Percentiles rank a stretch among this genome's conserved stretches.
Conservation (phyloP, 352 stramenopile species). For the Thalassiosira mediterranea region DNA sequence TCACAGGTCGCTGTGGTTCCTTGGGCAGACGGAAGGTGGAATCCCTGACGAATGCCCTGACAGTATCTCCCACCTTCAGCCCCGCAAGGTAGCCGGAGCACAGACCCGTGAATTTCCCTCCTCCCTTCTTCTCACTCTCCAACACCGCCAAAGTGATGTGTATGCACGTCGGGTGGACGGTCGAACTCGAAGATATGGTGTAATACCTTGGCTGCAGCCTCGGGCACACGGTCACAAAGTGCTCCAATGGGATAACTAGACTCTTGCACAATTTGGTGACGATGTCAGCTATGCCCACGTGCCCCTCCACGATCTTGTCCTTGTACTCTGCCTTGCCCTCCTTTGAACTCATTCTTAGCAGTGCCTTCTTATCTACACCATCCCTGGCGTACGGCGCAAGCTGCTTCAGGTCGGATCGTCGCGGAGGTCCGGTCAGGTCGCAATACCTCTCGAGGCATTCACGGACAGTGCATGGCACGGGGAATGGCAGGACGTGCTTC, state of each 20-base stretch:
- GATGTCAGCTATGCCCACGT: constrained; percentile 91
- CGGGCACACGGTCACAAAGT: constrained; percentile 92
- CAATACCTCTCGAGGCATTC: constrained; percentile 92
- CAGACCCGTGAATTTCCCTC: constrained; percentile 90
- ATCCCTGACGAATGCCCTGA: constrained; percentile 92
- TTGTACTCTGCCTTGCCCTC: constrained; percentile 94
- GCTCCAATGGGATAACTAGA: constrained; percentile 81
- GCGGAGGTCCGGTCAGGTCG: constrained; percentile 91
- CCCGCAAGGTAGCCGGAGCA: constrained; percentile 92
- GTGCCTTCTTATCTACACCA: constrained; percentile 58
- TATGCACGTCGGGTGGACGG: constrained; percentile 89
- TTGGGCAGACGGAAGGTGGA: constrained; percentile 94
- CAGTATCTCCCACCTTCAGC: constrained; percentile 64
- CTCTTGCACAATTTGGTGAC: constrained; percentile 86
- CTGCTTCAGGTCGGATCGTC: constrained; percentile 80
- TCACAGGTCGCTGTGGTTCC: constrained; percentile 89
- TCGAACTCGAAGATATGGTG: constrained; percentile 96
- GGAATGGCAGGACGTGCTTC: constrained; percentile 90
- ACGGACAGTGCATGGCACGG: constrained; percentile 91
- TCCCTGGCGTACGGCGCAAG: constrained; percentile 69
- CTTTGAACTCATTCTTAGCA: constrained; percentile 77
- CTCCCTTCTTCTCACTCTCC: constrained; percentile 82
- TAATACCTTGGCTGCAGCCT: constrained; percentile 95
- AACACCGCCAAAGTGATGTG: constrained; percentile 95
- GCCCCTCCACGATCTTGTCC: constrained; percentile 89